Evolutionary conservation across 352 stramenopile species (phyloP).

Genomic region (Hyaloperonospora arabidopsidis): DNA sequence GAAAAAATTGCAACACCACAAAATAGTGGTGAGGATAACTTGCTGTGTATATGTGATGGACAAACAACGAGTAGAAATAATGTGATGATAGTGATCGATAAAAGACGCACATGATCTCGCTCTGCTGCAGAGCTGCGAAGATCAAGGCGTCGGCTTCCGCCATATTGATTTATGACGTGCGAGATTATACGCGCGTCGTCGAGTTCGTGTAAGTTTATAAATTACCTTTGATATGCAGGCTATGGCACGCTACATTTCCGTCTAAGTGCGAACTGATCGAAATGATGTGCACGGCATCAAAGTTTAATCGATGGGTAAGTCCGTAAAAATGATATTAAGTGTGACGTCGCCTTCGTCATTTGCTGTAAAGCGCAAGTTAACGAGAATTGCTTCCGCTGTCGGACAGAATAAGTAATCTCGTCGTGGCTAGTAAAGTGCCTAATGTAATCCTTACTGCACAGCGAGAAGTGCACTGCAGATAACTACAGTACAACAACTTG

Average conservation of each 20-base stretch:
- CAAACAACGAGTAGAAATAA: not conserved
- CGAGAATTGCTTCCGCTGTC: too few species aligned
- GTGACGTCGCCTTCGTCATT: slow-evolving; percentile 20
- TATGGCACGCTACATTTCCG: not conserved
- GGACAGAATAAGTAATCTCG: too few species aligned
- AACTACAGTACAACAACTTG: too few species aligned
- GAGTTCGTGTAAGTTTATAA: slow-evolving; percentile 4
- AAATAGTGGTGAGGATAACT: not conserved
- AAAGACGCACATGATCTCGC: slow-evolving; percentile 27
- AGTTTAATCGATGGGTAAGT: not conserved
- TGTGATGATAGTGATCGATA: not conserved
- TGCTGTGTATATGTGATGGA: not conserved
- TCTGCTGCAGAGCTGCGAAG: slow-evolving; percentile 43
- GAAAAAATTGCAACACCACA: not conserved
- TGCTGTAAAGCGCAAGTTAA: too few species aligned
- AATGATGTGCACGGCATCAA: not conserved
- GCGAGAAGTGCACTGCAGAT: too few species aligned
- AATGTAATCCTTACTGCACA: too few species aligned
- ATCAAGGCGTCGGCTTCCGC: slow-evolving; percentile 41
- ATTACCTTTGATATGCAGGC: slow-evolving; percentile 1
- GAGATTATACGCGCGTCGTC: not conserved
- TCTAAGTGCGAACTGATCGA: slow-evolving; percentile 14
- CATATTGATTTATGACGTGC: slow-evolving; percentile 17
- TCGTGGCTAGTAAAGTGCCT: too few species aligned
- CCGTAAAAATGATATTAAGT: not conserved